Conservation (phyloP, 2,329 filamentous ascomycete genomes). For the Iodosphaeria phyllophila region DNA sequence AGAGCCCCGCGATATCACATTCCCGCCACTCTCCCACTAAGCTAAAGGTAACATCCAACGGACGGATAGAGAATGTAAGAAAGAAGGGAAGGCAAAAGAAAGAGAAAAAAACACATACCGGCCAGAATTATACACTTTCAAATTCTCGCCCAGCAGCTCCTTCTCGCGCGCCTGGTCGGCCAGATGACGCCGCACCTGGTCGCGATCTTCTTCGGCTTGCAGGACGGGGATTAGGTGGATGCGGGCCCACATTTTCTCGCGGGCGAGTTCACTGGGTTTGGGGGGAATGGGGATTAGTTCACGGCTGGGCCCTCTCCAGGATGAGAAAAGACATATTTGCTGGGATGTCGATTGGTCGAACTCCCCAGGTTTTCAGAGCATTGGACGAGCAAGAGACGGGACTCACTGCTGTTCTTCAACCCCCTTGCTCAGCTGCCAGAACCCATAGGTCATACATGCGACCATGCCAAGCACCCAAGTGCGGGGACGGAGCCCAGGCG, state of each 20-base stretch:
- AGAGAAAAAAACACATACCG: conserved; percentile 35
- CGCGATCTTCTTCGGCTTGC: conserved; percentile 91
- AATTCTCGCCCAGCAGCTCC: conserved; percentile 69
- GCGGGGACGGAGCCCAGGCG: conserved; percentile 72
- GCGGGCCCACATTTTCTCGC: conserved; percentile 96
- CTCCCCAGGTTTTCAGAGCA: not conserved
- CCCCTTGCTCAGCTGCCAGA: conserved; percentile 69
- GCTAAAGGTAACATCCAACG: not conserved
- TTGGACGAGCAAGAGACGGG: not conserved
- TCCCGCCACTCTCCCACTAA: not conserved
- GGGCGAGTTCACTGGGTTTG: conserved; percentile 58
- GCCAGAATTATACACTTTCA: conserved; percentile 74
- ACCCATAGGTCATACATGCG: conserved; percentile 71
- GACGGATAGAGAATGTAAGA: conserved; percentile 3
- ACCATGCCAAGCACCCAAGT: conserved; percentile 62
- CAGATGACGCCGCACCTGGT: conserved; percentile 71
- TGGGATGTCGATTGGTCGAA: not conserved
- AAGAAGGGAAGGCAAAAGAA: conserved; percentile 2
- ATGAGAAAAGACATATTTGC: not conserved
- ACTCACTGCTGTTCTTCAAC: conserved; percentile 81
- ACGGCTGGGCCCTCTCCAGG: conserved; percentile 1
- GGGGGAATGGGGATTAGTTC: conserved; percentile 1
- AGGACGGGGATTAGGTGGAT: conserved; percentile 88
- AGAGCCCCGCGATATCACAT: not conserved
- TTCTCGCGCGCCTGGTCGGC: conserved; percentile 84